Base-by-base conservation (phyloP, 371 early-diverging fungal genomes). In the Gilbertella persicaria region DNA sequence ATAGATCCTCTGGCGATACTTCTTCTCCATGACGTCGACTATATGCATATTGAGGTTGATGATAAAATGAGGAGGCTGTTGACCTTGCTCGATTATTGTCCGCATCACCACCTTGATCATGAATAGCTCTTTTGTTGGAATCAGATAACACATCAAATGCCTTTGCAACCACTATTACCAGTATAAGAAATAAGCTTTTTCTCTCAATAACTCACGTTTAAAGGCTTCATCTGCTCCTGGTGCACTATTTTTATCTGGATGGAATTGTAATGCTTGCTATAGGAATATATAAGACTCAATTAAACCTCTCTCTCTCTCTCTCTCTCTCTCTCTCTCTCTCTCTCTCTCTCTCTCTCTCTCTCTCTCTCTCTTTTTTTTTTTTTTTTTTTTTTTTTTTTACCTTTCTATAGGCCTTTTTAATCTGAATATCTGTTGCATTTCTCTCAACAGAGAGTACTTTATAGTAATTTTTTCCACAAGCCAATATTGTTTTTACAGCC, bases 201-300 rank as follows among this genome's bases (percentile, higher is more conserved):
- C 19, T 12, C 6, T 19, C 12, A 37, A 14, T 41, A 9, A 29
- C 45, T 45, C 46, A 91, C 88, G 73, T 72, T 97, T 96, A 71
- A 98, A 97, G 10, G 97, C 99, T 66, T 96, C 97, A 51, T 95
- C 96, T 3, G 98, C 95, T 19, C 97, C 97, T 8, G 97, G 94
- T 4, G 98, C 95, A 13, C 79, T 84, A 63, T 98, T 97, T 70
- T 96, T 99, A 69, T 98, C 99, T 0, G 99, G 99, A 70, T 99
- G 99, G 69, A 93, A 98, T 67, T 88, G 89, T 48, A 95, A 76
- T n/a, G 98, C 98, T 43, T 96, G 72, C 91, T 92, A 74, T 17
- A 20, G 26, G 9, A 29, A 9, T 51, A 19, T 13, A n/a, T 30
- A 25, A 29, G n/a, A n/a, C n/a, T n/a, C n/a, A n/a, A n/a, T n/a